Conservation (phyloP, 176 grass and related monocot genomes). For the Triticum turgidum region DNA sequence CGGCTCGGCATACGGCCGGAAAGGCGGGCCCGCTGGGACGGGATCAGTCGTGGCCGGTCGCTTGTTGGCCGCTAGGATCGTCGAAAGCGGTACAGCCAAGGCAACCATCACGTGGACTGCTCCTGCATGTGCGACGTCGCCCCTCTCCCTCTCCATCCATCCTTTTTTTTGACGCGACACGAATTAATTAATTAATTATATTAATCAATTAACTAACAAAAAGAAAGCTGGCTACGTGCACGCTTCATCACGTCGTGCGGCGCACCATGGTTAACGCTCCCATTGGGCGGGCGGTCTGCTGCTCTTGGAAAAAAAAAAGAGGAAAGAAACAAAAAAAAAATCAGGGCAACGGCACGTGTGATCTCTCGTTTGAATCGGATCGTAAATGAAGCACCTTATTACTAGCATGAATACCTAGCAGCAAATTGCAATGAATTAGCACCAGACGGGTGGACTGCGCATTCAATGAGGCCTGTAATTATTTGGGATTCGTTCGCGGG, state of each 20-base stretch:
- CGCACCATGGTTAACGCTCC: neutral
- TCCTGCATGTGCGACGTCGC: neutral
- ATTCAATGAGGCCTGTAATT: conserved; percentile 1
- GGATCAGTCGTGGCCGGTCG: neutral
- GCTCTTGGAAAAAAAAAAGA: too few species aligned
- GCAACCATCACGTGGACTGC: conserved; percentile 17
- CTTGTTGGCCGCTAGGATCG: neutral
- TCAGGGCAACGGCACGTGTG: too few species aligned
- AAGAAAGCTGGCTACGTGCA: neutral
- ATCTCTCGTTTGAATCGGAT: too few species aligned
- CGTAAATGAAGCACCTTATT: neutral
- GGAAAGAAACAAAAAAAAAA: neutral
- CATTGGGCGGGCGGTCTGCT: neutral
- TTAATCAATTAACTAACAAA: too few species aligned
- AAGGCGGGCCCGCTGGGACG: neutral
- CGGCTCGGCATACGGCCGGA: neutral
- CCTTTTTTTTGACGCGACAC: neutral
- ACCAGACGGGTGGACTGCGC: neutral
- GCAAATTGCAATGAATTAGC: neutral
- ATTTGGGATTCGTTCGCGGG: neutral
- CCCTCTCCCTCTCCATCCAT: neutral
- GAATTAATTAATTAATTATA: neutral
- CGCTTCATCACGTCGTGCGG: neutral
- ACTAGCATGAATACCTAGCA: neutral
- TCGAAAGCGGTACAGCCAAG: neutral